Evolutionary conservation across 371 early-diverging fungal species (phyloP).

Genomic region (Mucor circinelloides): DNA sequence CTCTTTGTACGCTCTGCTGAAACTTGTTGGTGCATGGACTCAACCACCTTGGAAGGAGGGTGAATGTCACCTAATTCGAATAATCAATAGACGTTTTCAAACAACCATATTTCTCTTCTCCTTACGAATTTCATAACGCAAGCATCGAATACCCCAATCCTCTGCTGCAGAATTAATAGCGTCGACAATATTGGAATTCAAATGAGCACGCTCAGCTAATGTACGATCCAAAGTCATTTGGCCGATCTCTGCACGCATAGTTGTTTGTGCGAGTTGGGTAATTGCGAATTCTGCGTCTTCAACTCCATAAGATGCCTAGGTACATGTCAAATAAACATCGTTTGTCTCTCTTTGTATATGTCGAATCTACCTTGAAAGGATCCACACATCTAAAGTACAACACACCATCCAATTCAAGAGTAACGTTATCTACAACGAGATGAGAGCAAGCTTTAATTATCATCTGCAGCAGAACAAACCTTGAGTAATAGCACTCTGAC

Average conservation of each 20-base stretch:
- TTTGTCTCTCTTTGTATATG: neutral
- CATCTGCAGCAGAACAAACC: slow-evolving; percentile 38
- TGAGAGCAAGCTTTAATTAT: no score
- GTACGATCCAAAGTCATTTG: slow-evolving; percentile 97
- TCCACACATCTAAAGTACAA: slow-evolving; percentile 94
- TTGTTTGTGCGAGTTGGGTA: slow-evolving; percentile 96
- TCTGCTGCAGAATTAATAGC: slow-evolving; percentile 94
- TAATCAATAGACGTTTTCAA: slow-evolving; percentile 6
- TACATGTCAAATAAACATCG: neutral
- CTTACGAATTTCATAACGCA: slow-evolving; percentile 89
- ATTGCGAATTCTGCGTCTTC: slow-evolving; percentile 95
- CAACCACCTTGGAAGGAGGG: slow-evolving; percentile 94
- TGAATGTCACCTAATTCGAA: slow-evolving; percentile 82
- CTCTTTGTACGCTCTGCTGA: slow-evolving; percentile 96
- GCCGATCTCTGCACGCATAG: slow-evolving; percentile 98
- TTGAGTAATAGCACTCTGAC: slow-evolving; percentile 93
- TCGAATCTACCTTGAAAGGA: slow-evolving; percentile 76
- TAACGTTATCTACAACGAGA: slow-evolving; percentile 82
- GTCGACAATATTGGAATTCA: slow-evolving; percentile 93
- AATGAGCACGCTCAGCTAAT: slow-evolving; percentile 89
- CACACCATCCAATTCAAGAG: slow-evolving; percentile 95
- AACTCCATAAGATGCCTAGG: slow-evolving; percentile 92
- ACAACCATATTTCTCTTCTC: neutral
- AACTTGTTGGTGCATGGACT: slow-evolving; percentile 97
- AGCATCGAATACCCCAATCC: slow-evolving; percentile 95